Base-by-base conservation (phyloP, 495 filamentous ascomycete species). In the Acidiella bohemica region DNA sequence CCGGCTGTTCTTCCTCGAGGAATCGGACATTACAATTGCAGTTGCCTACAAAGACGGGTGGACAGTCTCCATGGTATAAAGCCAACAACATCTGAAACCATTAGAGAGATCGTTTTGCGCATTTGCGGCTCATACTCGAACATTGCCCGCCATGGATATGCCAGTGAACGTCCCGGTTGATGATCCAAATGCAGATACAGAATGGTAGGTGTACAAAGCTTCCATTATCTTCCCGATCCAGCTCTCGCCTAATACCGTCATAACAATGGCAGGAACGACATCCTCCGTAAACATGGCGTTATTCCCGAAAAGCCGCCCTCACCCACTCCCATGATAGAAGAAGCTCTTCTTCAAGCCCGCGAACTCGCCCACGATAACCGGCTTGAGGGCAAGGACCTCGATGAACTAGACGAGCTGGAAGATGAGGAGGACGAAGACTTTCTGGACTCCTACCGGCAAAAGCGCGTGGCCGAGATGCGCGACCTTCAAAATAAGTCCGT, bases 271-370 rank as follows among this genome's bases (percentile, higher is more conserved):
- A 95, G 87, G 88, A 99, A 99, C 55, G 90, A 99, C 46, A 99
- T 99, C 54, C 82, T 99, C 35, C 84, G 90, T 40, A 86, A 93
- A 59, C 85, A 96, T 63, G 82, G 83, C 28, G 66, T 99, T 37
- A 96, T 99, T 41, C 90, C 90, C 10, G 87, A 95, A 55, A 95
- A 93, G 59, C 85, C 88, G 0, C 83, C 88, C 12, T 92, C 86
- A 29, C 87, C 88, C 1, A 93, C 90, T 14, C 84, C 86, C 11
- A 71, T 90, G 47, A 93, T 99, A 53, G 81, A 96, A 63, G 92
- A 95, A 68, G 90, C 90, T n/a, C 69, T 96, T 30, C 57, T 75
- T 28, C 80, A 88, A 61, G 90, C 80, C 5, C 73, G 81, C 36
- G 67, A 71, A 47, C 67, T 84, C 32, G 85, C 84, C 27, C 72